Percentiles rank a stretch among this genome's conserved stretches.
These are phyloP conservation scores for Colletotrichum ledebouriae DNA, from an alignment of 2,329 filamentous ascomycete genomes.

Conservation along the genomic window DNA sequence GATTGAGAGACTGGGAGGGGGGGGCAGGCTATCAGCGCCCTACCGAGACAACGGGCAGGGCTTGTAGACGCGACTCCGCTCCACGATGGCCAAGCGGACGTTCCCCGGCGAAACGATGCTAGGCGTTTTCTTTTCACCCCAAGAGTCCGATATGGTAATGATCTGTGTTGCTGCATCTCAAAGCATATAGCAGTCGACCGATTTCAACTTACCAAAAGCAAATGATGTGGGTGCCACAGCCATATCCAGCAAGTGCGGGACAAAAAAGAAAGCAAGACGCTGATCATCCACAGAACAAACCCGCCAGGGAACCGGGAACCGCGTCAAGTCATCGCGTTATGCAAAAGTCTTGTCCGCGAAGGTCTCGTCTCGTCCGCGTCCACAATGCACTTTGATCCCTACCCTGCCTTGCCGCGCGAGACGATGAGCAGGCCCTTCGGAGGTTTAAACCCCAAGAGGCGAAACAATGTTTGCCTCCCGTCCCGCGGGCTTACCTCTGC, in stretches of 20 bases:
- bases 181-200: no score
- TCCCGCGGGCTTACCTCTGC: conserved; percentile 28
- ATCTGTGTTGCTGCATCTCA: conserved; percentile 26
- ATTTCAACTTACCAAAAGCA: conserved; percentile 12
- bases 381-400: no score
- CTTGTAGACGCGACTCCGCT: neutral
- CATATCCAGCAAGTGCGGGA: conserved; percentile 19
- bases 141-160: conserved; percentile 34
- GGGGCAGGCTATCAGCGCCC: conserved; percentile 4
- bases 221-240: conserved; percentile 5
- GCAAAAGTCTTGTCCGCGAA: no score
- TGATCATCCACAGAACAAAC: conserved; percentile 5
- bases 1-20: neutral
- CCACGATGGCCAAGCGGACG: conserved; percentile 9
- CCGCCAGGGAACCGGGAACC: conserved; percentile 8
- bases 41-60: conserved; percentile 31
- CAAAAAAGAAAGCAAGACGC: neutral
- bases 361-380: no score
- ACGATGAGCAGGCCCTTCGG: conserved; percentile 27
- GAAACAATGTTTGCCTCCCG: conserved; percentile 39
- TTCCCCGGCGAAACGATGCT: conserved; percentile 13
- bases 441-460: conserved; percentile 26
- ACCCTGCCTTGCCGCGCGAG: conserved; percentile 15
- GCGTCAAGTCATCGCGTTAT: conserved; percentile 2
- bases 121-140: conserved; percentile 23